phyloP scores from a whole-genome alignment of 2,329 filamentous ascomycete genomes.

The Cordyceps farinosa region DNA sequence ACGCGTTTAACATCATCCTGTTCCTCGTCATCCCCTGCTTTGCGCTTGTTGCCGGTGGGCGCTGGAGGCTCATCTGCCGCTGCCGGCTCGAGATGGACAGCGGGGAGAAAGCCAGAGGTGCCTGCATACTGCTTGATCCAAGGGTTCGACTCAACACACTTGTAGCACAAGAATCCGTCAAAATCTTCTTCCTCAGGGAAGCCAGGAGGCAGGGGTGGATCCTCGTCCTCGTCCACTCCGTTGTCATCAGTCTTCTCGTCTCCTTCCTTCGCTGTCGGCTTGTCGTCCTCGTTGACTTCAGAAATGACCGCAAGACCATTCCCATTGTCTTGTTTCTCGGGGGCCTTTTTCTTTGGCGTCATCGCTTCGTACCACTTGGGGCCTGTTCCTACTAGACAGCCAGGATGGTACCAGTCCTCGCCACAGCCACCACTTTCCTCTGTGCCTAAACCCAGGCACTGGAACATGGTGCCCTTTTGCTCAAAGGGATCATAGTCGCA shows the following conservation, averaged over 20 bases:
- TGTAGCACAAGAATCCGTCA: conserved; percentile 88
- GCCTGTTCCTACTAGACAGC: conserved; percentile 79
- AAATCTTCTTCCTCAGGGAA: conserved; percentile 90
- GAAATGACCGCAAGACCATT: conserved; percentile 45
- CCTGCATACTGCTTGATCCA: conserved; percentile 92
- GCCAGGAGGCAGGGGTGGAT: conserved; percentile 70
- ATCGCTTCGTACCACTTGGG: conserved; percentile 65
- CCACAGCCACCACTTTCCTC: conserved; percentile 83
- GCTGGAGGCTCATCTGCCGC: neutral
- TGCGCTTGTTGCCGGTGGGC: conserved; percentile 56
- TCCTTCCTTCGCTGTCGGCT: conserved; percentile 12
- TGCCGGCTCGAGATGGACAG: conserved; percentile 53
- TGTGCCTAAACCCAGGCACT: conserved; percentile 82
- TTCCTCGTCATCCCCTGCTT: conserved; percentile 52
- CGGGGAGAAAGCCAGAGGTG: conserved; percentile 70
- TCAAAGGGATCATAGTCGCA: conserved; percentile 83
- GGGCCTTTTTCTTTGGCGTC: conserved; percentile 28
- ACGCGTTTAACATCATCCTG: conserved; percentile 47
- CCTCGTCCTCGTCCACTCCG: conserved; percentile 49
- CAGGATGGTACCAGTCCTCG: conserved; percentile 97
- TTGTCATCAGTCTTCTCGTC: conserved; percentile 37
- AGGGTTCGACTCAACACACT: conserved; percentile 80
- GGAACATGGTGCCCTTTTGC: conserved; percentile 97
- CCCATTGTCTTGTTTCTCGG: conserved; percentile 20
- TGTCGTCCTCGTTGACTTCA: conserved; percentile 41